phyloP scores from a whole-genome alignment of 2,329 filamentous ascomycete genomes.

The Scytalidium sp. region DNA sequence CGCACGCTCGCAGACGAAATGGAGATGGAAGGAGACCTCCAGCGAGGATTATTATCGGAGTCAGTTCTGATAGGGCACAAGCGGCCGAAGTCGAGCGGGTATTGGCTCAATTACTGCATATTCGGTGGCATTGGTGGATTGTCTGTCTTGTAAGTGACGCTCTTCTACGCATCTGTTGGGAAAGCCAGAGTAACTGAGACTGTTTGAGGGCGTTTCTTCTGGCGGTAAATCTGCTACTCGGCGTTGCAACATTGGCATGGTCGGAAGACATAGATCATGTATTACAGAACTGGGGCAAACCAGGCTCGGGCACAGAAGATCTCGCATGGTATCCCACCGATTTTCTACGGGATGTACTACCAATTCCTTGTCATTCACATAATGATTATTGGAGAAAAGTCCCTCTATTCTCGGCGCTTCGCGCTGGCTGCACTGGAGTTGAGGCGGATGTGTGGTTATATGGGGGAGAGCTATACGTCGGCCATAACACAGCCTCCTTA shows the following conservation, averaged over 20 bases:
- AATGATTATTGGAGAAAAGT: conserved; percentile 68
- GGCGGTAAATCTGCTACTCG: conserved; percentile 29
- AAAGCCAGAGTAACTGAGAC: not conserved
- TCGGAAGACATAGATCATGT: conserved; percentile 26
- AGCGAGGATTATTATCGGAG: not conserved
- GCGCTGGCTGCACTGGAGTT: conserved; percentile 57
- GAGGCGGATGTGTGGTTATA: conserved; percentile 70
- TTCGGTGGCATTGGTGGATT: conserved; percentile 34
- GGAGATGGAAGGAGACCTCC: not conserved
- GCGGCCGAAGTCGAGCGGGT: conserved; percentile 9
- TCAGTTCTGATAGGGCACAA: not conserved
- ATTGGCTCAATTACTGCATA: conserved; percentile 26
- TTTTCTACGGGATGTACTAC: conserved; percentile 49
- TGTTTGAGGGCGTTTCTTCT: conserved; percentile 28
- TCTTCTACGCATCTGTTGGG: not conserved
- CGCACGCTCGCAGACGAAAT: not conserved
- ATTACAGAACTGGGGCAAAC: conserved; percentile 32
- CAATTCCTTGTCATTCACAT: conserved; percentile 62
- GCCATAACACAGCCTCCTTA: conserved; percentile 56
- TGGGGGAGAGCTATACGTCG: conserved; percentile 56
- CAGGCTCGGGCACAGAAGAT: conserved; percentile 34
- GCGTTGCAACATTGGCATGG: conserved; percentile 28
- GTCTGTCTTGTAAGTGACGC: conserved; percentile 31
- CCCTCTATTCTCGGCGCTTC: conserved; percentile 60
- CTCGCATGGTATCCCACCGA: conserved; percentile 46